phyloP scores from a whole-genome alignment of 176 grass and related monocot genomes.

The Lolium perenne region DNA sequence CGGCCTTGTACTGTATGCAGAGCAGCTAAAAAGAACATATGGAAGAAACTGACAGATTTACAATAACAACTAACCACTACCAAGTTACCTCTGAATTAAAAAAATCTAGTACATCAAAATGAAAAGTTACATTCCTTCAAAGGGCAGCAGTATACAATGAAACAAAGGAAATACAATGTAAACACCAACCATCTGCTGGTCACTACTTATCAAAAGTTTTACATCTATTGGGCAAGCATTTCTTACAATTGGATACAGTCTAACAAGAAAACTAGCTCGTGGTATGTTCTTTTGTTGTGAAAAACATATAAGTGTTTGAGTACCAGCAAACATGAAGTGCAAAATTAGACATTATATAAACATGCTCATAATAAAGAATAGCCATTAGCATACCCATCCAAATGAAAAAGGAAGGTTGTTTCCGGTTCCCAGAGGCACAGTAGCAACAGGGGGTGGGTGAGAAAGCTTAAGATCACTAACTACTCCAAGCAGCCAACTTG shows the following conservation, averaged over 20 bases:
- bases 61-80: not conserved
- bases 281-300: not conserved
- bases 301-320: not conserved
- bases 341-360: not conserved
- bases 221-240: not conserved
- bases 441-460: conserved; percentile 79
- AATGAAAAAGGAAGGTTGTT: conserved; percentile 99
- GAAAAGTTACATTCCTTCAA: not conserved
- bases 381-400: conserved; percentile 66
- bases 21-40: conserved; percentile 5
- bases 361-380: not conserved
- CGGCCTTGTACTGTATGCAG: not conserved
- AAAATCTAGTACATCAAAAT: not conserved
- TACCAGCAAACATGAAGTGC: not conserved
- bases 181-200: not conserved
- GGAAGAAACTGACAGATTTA: not conserved
- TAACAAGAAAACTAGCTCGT: not conserved
- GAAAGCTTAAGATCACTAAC: conserved; percentile 91
- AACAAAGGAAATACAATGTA: not conserved
- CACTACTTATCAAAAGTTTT: not conserved
- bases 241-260: not conserved
- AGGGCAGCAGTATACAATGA: not conserved
- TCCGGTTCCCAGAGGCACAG: conserved; percentile 95
- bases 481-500: conserved; percentile 98
- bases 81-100: not conserved